phyloP scores from a whole-genome alignment of 257 asterid genomes.

The Gentiana straminea region DNA sequence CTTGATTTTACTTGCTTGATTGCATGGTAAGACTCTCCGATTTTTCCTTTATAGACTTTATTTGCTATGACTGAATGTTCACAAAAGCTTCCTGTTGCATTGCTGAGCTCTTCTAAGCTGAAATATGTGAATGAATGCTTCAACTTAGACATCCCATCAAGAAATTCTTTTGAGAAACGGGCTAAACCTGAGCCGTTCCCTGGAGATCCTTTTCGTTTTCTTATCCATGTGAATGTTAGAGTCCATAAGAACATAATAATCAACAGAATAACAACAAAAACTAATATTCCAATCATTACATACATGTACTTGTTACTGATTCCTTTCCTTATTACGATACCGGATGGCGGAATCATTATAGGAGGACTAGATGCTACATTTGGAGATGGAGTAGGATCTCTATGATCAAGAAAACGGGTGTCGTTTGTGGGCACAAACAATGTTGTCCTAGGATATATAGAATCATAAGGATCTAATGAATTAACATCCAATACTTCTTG shows the following conservation, averaged over 20 bases:
- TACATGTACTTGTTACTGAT: not conserved
- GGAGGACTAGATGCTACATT: not conserved
- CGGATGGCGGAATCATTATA: not conserved
- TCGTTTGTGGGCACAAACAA: slow-evolving; percentile 9
- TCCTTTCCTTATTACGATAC: not conserved
- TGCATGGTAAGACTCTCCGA: slow-evolving; percentile 8
- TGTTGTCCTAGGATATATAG: slow-evolving; percentile 12
- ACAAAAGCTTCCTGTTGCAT: slow-evolving; percentile 14
- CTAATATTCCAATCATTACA: slow-evolving; percentile 1
- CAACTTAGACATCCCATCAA: slow-evolving; percentile 13
- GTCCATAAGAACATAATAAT: not conserved
- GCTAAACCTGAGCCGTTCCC: not conserved
- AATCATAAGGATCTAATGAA: slow-evolving; percentile 1
- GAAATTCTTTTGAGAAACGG: slow-evolving; percentile 11
- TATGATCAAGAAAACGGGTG: slow-evolving; percentile 3
- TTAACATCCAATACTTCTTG: slow-evolving; percentile 3
- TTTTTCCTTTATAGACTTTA: slow-evolving; percentile 11
- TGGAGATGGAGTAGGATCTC: not conserved
- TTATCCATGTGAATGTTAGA: not conserved
- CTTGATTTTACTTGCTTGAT: slow-evolving; percentile 14
- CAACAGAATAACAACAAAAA: not conserved
- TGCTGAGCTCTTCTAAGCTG: slow-evolving; percentile 11
- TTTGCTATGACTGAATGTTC: slow-evolving; percentile 2
- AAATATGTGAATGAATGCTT: slow-evolving; percentile 13
- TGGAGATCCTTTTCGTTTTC: not conserved